phyloP scores from a whole-genome alignment of 2,329 filamentous ascomycete species.

The Decorospora gaudefroyi region DNA sequence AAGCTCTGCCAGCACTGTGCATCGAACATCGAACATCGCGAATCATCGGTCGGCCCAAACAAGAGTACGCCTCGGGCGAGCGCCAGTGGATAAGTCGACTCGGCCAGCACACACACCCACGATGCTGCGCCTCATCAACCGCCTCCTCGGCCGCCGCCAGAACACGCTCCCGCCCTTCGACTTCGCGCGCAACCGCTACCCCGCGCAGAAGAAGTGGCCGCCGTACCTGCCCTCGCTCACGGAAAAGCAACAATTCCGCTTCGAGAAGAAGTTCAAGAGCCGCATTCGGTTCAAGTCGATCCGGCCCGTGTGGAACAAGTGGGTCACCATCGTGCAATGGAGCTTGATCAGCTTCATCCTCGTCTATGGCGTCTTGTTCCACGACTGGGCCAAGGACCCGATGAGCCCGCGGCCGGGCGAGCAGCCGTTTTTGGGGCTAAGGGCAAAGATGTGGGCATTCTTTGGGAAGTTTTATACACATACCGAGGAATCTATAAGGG shows the following conservation, averaged over 20 bases:
- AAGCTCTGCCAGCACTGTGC: too few relatives aligned
- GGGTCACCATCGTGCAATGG: conserved; percentile 66
- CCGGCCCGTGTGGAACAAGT: conserved; percentile 67
- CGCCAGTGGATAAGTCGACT: conserved; percentile 6
- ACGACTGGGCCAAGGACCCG: conserved; percentile 56
- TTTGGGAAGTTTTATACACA: conserved; percentile 39
- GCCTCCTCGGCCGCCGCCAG: conserved; percentile 54
- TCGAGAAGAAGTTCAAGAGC: conserved; percentile 78
- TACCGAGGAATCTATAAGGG: conserved; percentile 20
- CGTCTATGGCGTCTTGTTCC: conserved; percentile 64
- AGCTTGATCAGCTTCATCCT: conserved; percentile 54
- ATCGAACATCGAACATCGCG: conserved; percentile 9
- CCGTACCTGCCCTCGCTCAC: conserved; percentile 73
- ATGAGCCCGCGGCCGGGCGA: conserved; percentile 41
- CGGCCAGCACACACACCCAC: conserved; percentile 13
- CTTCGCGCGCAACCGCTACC: conserved; percentile 62
- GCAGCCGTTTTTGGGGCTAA: conserved; percentile 38
- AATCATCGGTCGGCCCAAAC: conserved; percentile 3
- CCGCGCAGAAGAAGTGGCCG: conserved; percentile 74
- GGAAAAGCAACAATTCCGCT: conserved; percentile 72
- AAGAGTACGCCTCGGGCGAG: background rate
- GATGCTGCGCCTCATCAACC: conserved; percentile 51
- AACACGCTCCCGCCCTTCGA: conserved; percentile 44
- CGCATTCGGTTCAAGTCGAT: conserved; percentile 65
- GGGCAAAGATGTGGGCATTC: conserved; percentile 33